Conservation (phyloP, 2,329 filamentous ascomycete genomes). For the Colletotrichum echinochloae region DNA sequence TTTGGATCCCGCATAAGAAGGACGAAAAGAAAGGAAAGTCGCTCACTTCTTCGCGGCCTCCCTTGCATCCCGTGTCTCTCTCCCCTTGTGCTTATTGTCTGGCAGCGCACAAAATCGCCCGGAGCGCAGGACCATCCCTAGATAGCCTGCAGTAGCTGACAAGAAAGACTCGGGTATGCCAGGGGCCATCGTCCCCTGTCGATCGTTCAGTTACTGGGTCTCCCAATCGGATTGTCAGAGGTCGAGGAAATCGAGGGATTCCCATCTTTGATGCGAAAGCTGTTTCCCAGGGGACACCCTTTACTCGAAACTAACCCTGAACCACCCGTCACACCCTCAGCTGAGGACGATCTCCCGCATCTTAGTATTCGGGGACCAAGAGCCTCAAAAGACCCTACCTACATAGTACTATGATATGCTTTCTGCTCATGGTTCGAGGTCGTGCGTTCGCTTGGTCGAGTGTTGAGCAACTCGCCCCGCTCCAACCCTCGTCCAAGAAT, state of each 20-base stretch:
- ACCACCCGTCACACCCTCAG: slow-evolving; percentile 11
- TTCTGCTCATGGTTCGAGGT: background rate
- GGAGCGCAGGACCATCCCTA: slow-evolving; percentile 16
- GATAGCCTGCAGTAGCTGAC: slow-evolving; percentile 29
- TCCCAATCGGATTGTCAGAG: slow-evolving; percentile 25
- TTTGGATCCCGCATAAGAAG: background rate
- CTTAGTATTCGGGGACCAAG: slow-evolving; percentile 1
- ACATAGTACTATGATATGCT: no score
- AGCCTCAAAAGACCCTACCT: background rate
- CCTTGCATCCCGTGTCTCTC: slow-evolving; percentile 27
- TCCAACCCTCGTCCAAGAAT: background rate
- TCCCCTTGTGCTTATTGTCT: slow-evolving; percentile 12
- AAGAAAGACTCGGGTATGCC: slow-evolving; percentile 21
- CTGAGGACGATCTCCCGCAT: slow-evolving; percentile 34
- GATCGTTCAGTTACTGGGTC: slow-evolving; percentile 14
- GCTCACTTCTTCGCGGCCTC: slow-evolving; percentile 6
- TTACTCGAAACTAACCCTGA: background rate
- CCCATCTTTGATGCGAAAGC: slow-evolving; percentile 34
- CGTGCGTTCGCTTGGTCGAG: background rate
- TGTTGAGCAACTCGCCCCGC: no score
- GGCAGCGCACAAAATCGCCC: background rate
- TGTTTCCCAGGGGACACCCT: slow-evolving; percentile 11
- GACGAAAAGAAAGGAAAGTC: background rate
- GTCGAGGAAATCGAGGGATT: slow-evolving; percentile 9
- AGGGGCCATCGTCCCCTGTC: slow-evolving; percentile 39